phyloP scores from a whole-genome alignment of 352 stramenopile genomes.

The Globisporangium parvum region DNA sequence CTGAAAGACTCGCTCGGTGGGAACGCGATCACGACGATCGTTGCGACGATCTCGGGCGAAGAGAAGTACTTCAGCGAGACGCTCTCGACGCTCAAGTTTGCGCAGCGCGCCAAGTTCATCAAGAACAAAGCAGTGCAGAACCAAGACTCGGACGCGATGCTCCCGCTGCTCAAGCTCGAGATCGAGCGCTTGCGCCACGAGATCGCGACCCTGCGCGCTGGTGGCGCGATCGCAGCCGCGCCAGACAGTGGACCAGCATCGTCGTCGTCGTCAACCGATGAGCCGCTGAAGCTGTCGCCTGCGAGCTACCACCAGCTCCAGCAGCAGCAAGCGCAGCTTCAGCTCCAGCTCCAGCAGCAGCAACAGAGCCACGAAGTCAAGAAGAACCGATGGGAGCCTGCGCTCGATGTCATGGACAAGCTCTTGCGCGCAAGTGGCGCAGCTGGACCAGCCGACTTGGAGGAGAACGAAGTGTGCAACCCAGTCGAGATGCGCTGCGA shows the following conservation, averaged over 20 bases:
- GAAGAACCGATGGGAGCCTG: conserved; percentile 71
- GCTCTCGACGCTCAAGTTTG: conserved; percentile 84
- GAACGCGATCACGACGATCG: conserved; percentile 86
- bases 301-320: conserved; percentile 7
- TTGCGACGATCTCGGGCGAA: conserved; percentile 72
- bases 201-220: conserved; percentile 27
- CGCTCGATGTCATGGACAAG: conserved; percentile 76
- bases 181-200: conserved; percentile 65
- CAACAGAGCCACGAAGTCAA: conserved; percentile 25
- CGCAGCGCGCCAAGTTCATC: conserved; percentile 84
- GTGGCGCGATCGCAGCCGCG: neutral
- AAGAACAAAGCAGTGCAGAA: conserved; percentile 88
- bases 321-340: conserved; percentile 1
- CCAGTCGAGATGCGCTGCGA: conserved; percentile 53
- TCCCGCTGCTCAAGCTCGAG: conserved; percentile 68
- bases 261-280: conserved; percentile 1
- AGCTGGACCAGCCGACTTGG: conserved; percentile 28
- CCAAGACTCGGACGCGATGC: conserved; percentile 69
- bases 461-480: conserved; percentile 29
- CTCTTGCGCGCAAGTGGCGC: conserved; percentile 57
- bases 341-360: conserved; percentile 4
- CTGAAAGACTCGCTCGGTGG: conserved; percentile 83
- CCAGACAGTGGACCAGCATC: neutral
- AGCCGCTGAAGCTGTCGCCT: conserved; percentile 2
- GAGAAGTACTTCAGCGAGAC: conserved; percentile 86